Evolutionary conservation across 2,329 filamentous ascomycete genomes (phyloP), one percentile per base, ranked within the genome.

Genomic region (Alternaria sp.): DNA sequence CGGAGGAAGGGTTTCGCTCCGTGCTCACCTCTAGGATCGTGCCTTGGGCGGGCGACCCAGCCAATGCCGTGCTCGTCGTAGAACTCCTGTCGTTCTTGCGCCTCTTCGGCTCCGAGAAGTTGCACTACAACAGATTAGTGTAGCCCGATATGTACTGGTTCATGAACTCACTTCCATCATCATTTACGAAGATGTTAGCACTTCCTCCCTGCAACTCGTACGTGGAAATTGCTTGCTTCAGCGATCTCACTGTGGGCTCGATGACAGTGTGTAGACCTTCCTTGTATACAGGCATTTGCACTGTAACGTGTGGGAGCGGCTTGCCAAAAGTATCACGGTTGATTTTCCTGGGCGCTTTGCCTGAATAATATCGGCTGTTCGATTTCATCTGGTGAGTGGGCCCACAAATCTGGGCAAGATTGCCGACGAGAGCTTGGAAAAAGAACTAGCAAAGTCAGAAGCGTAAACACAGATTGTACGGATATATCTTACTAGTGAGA

Each of bases 201-300:
- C 87, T 85, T 7, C 88, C 88, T n/a, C 88, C 88, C 63, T 81
- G 77, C 68, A 83, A 78, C 61, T 84, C 82, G 63, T 84, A 84
- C 11, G 81, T 83, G 1, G 81, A 82, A 16, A 84, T 84, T 28
- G 82, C 82, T 71, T 91, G 89, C 80, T 93, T 93, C 79, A 94
- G 85, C 2, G 91, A 93, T 71, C 88, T 88, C 70, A 94, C 87
- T 0, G 91, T 94, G 7, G 91, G 91, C 20, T 84, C 86, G 70
- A 94, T 93, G 77, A 96, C 92, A 62, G 83, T 87, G 36, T 81
- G 81, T 3, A 96, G 84, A 65, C 92, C 91, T 76, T 96, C 92
- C 77, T 94, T 95, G 82, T 95, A 96, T 0, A 96, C 91, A 5
- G 92, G 92, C 76, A 91, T 94, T 74, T 96, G 92, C 42, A 96